Conservation (phyloP, 257 asterid genomes). For the Capsicum chinense region DNA sequence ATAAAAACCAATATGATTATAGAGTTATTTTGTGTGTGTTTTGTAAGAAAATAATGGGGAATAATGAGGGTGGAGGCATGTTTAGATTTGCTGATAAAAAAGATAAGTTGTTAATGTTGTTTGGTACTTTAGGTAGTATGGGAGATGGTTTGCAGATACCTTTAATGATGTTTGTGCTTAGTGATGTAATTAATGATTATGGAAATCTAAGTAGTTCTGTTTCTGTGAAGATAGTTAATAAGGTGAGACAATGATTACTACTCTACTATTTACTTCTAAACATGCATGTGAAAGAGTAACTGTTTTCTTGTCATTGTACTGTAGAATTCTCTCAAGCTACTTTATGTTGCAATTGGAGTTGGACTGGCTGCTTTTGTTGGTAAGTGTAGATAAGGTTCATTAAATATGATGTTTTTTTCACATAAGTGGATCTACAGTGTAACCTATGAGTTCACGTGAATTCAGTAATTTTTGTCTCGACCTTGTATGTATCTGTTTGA, state of each 20-base stretch:
- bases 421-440: neutral
- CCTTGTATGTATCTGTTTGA: neutral
- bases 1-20: conserved; percentile 34
- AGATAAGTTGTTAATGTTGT: conserved; percentile 69
- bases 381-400: conserved; percentile 31
- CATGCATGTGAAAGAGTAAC: neutral
- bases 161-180: conserved; percentile 76
- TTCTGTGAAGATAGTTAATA: conserved; percentile 49
- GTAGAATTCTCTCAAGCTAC: conserved; percentile 60
- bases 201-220: conserved; percentile 45
- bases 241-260: conserved; percentile 43
- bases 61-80: conserved; percentile 47
- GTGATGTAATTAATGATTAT: conserved; percentile 69
- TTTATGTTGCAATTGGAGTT: conserved; percentile 76
- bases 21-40: neutral
- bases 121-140: conserved; percentile 79
- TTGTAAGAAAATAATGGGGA: conserved; percentile 38
- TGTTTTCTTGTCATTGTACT: neutral
- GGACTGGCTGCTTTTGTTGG: conserved; percentile 84
- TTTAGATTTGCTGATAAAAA: conserved; percentile 71
- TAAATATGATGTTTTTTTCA: neutral
- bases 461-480: too few species aligned
- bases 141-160: conserved; percentile 95
- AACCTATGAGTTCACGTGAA: neutral
- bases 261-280: neutral